Base-by-base conservation (phyloP, 257 asterid species). In the Handroanthus guayacan region DNA sequence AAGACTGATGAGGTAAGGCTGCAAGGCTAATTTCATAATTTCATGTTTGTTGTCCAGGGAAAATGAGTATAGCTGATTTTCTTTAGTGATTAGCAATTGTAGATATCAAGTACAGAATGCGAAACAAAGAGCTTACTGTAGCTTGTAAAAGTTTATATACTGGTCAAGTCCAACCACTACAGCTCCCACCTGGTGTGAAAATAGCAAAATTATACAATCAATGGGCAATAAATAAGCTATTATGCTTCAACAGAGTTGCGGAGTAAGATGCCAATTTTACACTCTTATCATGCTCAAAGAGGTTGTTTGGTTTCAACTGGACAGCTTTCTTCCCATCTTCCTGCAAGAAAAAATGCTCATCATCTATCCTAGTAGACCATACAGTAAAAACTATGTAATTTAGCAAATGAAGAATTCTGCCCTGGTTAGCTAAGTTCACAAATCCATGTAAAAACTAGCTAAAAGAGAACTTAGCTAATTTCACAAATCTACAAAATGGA, bases 151-250 rank as follows among this genome's bases (percentile, higher is more conserved):
- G 80, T 94, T 94, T 81, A 94, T 88, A 77, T 90, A 51, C 71
- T 75, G 94, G 82, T 94, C 97, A 41, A 94, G 87, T 74, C 99
- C 99, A 72, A 94, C 97, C 48, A 92, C 92, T 73, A 94, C 99
- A 79, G 99, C 99, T 85, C 99, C 99, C 38, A 94, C 99, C 99
- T 94, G 89, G 55, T 60, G 80, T 68, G 52, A 64, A 81, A 67
- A 58, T 47, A 67, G 73, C 74, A 80, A 20, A 56, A 70, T 68
- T 25, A 67, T 63, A 25, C 45, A 74, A 77, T 18, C 72, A 75
- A 72, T 48, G 65, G 72, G 36, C 44, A 38, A 54, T 51, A 55
- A 39, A 66, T 10, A 75, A 62, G 47, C 62, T 57, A 16, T 36
- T 12, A 63, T 66, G 71, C 39, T 71, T 34, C 54, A 67, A 80